Percentiles rank a stretch among this genome's conserved stretches.
These are phyloP conservation scores for Cicer pinnatifidum DNA, from an alignment of 306 rosid species.

Conservation along the genomic window DNA sequence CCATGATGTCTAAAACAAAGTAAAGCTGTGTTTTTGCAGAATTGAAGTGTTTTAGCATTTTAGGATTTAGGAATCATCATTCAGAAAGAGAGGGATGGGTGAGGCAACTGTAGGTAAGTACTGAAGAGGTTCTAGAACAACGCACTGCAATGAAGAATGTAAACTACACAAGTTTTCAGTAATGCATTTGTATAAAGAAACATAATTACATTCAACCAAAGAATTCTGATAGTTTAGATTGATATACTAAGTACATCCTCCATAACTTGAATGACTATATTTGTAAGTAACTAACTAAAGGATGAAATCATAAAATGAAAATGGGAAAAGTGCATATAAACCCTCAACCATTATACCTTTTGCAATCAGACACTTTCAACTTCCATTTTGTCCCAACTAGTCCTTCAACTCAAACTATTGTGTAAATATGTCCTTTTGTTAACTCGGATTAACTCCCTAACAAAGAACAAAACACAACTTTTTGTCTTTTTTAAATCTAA, in stretches of 20 bases:
- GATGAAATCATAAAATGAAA: neutral
- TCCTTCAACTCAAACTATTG: neutral
- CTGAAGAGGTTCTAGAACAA: conserved; percentile 15
- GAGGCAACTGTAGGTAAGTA: neutral
- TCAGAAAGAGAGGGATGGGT: neutral
- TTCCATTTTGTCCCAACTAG: neutral
- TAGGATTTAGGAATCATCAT: conserved; percentile 2
- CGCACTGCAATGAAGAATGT: conserved; percentile 3
- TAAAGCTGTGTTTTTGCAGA: conserved; percentile 14
- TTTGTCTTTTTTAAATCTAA: neutral
- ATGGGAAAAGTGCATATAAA: neutral
- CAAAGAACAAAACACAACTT: neutral
- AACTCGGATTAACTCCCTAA: conserved; percentile 9
- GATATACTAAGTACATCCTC: conserved; percentile 1
- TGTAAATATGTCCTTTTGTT: neutral
- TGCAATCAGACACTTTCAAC: neutral
- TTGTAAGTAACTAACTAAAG: neutral
- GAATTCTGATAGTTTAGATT: neutral
- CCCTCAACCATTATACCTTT: neutral
- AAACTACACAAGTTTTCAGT: conserved; percentile 3
- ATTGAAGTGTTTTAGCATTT: neutral
- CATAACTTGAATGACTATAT: neutral
- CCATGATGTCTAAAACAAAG: conserved; percentile 9
- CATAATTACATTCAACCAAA: neutral
- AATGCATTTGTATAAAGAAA: neutral